Conservation (phyloP, 306 rosid species). For the Lagenaria siceraria region DNA sequence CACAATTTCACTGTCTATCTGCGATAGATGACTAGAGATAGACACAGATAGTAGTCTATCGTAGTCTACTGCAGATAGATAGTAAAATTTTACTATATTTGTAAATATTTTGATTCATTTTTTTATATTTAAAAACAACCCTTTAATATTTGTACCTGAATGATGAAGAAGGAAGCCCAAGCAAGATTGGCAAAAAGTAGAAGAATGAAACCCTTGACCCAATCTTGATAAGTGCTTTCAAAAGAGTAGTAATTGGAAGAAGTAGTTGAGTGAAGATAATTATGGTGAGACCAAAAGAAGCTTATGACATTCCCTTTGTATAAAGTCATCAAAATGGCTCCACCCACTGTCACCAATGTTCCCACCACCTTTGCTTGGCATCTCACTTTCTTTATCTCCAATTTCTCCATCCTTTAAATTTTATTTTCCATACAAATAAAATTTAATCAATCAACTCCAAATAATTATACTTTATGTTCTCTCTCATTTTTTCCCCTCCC, state of each 20-base stretch:
- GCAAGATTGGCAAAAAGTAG: conserved; percentile 61
- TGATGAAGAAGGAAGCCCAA: conserved; percentile 89
- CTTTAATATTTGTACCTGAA: conserved; percentile 57
- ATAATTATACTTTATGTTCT: background rate
- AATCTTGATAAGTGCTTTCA: conserved; percentile 29
- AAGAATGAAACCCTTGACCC: conserved; percentile 69
- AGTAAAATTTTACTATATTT: too few species aligned
- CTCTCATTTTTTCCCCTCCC: background rate
- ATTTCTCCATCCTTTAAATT: conserved; percentile 59
- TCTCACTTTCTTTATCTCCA: conserved; percentile 50
- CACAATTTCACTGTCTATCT: too few species aligned
- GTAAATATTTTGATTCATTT: too few species aligned
- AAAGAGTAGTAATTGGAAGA: conserved; percentile 10
- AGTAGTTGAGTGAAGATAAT: conserved; percentile 25
- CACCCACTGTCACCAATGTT: conserved; percentile 62
- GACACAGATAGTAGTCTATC: too few species aligned
- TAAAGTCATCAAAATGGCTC: conserved; percentile 91
- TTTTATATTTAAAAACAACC: too few species aligned
- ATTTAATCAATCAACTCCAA: background rate
- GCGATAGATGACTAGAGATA: too few species aligned
- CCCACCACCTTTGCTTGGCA: conserved; percentile 78
- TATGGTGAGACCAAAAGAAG: conserved; percentile 41
- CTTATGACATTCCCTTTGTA: conserved; percentile 75
- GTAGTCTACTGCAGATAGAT: too few species aligned
- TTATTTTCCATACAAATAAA: background rate